Evolutionary conservation across 768 basidiomycete genomes (phyloP), one percentile per base, ranked within the genome.

Genomic region (Tricholomella constricta): DNA sequence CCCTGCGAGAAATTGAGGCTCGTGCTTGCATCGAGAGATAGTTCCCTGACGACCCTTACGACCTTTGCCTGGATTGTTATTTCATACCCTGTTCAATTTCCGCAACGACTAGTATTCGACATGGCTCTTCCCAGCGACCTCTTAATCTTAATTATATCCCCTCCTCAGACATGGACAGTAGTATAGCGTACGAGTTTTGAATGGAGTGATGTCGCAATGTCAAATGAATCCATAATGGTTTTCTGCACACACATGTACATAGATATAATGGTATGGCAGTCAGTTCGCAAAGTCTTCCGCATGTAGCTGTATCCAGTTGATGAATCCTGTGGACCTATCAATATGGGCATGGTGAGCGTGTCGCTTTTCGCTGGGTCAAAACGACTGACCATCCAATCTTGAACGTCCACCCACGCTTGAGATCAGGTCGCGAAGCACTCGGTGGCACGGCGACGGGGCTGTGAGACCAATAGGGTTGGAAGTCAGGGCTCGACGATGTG

Each of bases 381-480:
- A 35, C 14, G 10, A 51, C 57, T 8, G 11, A 66, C 63, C 60
- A 66, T 60, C 62, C 63, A 45, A 63, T 56, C 25, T 52, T 57
- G 26, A 59, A 60, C 1, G 59, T 55, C 63, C 65, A 64, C 7
- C 61, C 60, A 38, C 40, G 41, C 25, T 58, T 48, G 7, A 64
- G 49, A 25, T 26, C 45, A 6, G 60, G 60, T 4, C 37, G 52
- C 4, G 22, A 25, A 19, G 46, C 22, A 22, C 52, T 54, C 14
- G 45, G 34, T 14, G 55, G 53, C 9, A 54, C 40, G 25, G 44
- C 32, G 22, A 56, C 36, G 6, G 65, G 65, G 17, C 45, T 54
- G 47, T 67, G 63, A 10, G 74, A 73, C 70, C 77, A 77, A 51
- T 73, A 66, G 0, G 78, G 72, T 45, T 65, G 61, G 35, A 69